phyloP scores from a whole-genome alignment of 2,329 filamentous ascomycete genomes.

The Zymoseptoria ardabiliae region DNA sequence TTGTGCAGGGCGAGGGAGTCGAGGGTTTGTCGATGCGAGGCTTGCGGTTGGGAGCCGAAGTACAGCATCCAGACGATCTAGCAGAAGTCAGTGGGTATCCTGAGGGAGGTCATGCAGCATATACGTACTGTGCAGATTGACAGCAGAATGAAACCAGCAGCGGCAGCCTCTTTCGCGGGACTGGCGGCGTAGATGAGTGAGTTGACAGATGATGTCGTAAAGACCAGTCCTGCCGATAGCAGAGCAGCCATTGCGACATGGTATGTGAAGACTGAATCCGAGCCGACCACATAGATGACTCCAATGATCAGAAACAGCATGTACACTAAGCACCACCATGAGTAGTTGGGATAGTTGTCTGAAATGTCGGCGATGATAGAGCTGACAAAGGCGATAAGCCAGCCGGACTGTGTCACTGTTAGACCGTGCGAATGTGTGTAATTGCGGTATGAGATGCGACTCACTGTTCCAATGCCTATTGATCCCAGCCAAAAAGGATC shows the following conservation, averaged over 20 bases:
- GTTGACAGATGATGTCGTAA: slow-evolving; percentile 81
- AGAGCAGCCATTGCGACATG: slow-evolving; percentile 89
- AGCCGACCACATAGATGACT: slow-evolving; percentile 74
- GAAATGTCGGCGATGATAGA: slow-evolving; percentile 65
- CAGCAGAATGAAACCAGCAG: slow-evolving; percentile 86
- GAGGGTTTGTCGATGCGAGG: slow-evolving; percentile 79
- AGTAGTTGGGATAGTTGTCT: slow-evolving; percentile 67
- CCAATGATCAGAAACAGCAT: slow-evolving; percentile 76
- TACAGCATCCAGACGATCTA: slow-evolving; percentile 99
- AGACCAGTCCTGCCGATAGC: slow-evolving; percentile 71
- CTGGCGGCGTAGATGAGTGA: slow-evolving; percentile 70
- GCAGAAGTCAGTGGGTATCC: slow-evolving; percentile 17
- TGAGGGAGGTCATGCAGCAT: background rate
- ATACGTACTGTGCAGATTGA: slow-evolving; percentile 80
- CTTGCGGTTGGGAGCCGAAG: slow-evolving; percentile 86
- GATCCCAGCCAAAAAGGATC: slow-evolving; percentile 95
- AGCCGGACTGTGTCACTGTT: slow-evolving; percentile 62
- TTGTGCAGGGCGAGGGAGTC: slow-evolving; percentile 95
- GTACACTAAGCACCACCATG: slow-evolving; percentile 87
- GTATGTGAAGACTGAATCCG: slow-evolving; percentile 78
- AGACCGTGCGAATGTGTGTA: slow-evolving; percentile 2
- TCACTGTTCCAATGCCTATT: slow-evolving; percentile 81
- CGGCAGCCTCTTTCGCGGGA: slow-evolving; percentile 68
- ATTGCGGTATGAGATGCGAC: slow-evolving; percentile 32
- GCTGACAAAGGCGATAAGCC: slow-evolving; percentile 85